Percentiles rank a stretch among this genome's conserved stretches.
Evolutionary conservation across 768 basidiomycete genomes (phyloP).

Genomic region (Pleurotus pulmonarius): DNA sequence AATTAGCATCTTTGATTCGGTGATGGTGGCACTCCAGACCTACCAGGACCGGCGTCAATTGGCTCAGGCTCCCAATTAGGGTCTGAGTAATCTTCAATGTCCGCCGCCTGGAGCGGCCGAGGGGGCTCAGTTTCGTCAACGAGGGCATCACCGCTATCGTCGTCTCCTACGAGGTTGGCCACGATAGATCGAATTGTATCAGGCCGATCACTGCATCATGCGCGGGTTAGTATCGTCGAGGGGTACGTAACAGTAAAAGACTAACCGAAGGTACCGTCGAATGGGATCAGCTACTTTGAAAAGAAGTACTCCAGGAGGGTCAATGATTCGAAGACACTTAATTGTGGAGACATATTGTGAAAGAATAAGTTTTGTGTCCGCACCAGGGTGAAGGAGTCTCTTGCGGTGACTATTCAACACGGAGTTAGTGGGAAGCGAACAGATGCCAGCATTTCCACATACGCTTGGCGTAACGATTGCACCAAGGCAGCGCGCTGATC

Average conservation of each 20-base stretch:
- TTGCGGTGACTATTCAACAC: conserved; percentile 60
- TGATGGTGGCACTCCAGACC: conserved; percentile 12
- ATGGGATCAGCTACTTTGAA: conserved; percentile 95
- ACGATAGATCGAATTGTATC: conserved; percentile 96
- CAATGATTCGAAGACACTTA: conserved; percentile 83
- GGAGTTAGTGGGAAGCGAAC: conserved; percentile 7
- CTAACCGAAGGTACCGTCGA: conserved; percentile 80
- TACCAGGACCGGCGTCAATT: conserved; percentile 92
- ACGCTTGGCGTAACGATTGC: conserved; percentile 77
- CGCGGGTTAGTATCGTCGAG: background rate
- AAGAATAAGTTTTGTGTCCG: conserved; percentile 89
- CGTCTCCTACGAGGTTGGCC: conserved; percentile 83
- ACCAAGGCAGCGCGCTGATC: conserved; percentile 79
- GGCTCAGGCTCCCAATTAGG: conserved; percentile 96
- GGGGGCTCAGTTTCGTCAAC: conserved; percentile 83
- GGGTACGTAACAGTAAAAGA: background rate
- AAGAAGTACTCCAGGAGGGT: conserved; percentile 88
- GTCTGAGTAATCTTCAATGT: conserved; percentile 86
- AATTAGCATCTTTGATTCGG: background rate
- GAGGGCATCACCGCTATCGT: conserved; percentile 74
- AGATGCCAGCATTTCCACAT: conserved; percentile 18
- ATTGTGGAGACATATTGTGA: conserved; percentile 91
- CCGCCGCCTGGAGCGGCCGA: conserved; percentile 67
- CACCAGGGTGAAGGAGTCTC: conserved; percentile 92
- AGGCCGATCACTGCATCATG: conserved; percentile 59